Conservation (phyloP, 345 rosid species). For the Lepidium sativum region DNA sequence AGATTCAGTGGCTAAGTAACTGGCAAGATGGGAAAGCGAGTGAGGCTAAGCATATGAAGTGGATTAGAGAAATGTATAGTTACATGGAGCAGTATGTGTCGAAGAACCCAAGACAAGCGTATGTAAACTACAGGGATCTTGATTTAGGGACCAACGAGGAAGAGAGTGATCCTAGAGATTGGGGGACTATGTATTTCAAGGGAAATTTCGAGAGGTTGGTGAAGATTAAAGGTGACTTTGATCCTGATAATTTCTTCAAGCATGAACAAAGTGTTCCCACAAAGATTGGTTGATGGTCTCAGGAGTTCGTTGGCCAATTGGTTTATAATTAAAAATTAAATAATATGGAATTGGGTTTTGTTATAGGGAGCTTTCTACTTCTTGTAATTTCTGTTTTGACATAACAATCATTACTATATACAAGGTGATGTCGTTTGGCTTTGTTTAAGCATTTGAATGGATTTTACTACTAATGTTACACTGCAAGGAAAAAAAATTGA, state of each 20-base stretch:
- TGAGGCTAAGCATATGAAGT: conserved; percentile 16
- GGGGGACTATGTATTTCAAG: conserved; percentile 52
- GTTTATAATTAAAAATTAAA: too few relatives aligned
- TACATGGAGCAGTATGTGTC: conserved; percentile 29
- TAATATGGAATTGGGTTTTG: too few relatives aligned
- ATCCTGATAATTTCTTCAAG: conserved; percentile 52
- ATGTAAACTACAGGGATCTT: conserved; percentile 30
- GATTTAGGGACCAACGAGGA: conserved; percentile 26
- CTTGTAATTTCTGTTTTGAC: neutral
- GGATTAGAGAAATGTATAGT: conserved; percentile 28
- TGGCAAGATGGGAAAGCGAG: conserved; percentile 25
- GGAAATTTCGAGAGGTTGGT: conserved; percentile 42
- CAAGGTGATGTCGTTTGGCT: neutral
- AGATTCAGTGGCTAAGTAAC: conserved; percentile 22
- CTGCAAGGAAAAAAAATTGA: neutral
- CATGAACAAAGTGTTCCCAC: conserved; percentile 57
- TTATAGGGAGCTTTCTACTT: too few relatives aligned
- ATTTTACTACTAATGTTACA: neutral
- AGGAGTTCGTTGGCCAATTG: too few relatives aligned
- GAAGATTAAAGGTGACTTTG: conserved; percentile 36
- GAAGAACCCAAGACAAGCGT: conserved; percentile 21
- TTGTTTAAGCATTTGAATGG: neutral
- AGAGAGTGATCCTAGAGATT: conserved; percentile 27
- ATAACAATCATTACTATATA: neutral
- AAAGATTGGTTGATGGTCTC: conserved; percentile 4